phyloP scores from a whole-genome alignment of 495 filamentous ascomycete species.

The Hypoxylon trugodes region DNA sequence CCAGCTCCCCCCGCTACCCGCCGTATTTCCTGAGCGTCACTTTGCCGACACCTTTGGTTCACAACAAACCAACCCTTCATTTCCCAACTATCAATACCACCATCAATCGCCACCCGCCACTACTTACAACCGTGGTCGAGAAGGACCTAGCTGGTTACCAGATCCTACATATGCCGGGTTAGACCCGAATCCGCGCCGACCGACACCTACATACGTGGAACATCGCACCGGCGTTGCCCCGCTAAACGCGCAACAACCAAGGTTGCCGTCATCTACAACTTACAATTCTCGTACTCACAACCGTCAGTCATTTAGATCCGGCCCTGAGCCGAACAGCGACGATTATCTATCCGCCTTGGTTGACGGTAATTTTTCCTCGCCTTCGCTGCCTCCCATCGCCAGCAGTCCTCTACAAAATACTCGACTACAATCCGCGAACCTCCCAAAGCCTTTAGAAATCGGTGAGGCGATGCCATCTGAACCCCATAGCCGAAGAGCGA shows the following conservation, averaged over 20 bases:
- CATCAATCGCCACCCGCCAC: not conserved
- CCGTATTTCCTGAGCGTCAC: not conserved
- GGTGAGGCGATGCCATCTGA: constrained; percentile 29
- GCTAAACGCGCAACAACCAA: constrained; percentile 6
- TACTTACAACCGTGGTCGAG: not conserved
- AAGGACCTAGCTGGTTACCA: not conserved
- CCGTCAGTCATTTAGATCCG: constrained; percentile 12
- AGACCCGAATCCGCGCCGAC: not conserved
- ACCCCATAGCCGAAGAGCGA: constrained; percentile 7
- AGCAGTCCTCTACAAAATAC: constrained; percentile 32
- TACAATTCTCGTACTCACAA: constrained; percentile 4
- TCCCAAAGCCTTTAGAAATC: constrained; percentile 26
- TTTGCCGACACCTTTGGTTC: not conserved
- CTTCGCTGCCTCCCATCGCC: constrained; percentile 44
- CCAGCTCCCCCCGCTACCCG: constrained; percentile 17
- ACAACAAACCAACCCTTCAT: not conserved
- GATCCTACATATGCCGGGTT: not conserved
- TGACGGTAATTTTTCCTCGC: constrained; percentile 48
- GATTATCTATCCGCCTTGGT: constrained; percentile 41
- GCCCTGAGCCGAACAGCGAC: constrained; percentile 34
- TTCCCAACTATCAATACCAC: not conserved
- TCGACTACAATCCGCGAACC: constrained; percentile 20
- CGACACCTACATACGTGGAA: not conserved
- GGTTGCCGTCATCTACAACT: constrained; percentile 3
- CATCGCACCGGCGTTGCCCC: not conserved